Percentiles rank a stretch among this genome's conserved stretches.
Evolutionary conservation across 2,329 filamentous ascomycete genomes (phyloP).

Genomic region (Nannizzia gypsea): DNA sequence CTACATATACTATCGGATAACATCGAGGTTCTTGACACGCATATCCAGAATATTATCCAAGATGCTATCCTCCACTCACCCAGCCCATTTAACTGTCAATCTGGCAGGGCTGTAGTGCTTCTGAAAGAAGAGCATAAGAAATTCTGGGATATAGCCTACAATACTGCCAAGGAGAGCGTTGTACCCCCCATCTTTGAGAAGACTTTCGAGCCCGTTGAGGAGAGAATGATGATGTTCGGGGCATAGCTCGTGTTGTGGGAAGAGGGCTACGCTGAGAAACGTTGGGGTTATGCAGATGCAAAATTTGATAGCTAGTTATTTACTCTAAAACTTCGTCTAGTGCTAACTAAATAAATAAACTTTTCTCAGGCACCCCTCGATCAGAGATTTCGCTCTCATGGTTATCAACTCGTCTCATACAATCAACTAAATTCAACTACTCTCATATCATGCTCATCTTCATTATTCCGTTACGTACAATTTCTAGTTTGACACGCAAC

Average conservation of each 20-base stretch:
- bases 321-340: too few species aligned
- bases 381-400: too few species aligned
- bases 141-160: constrained; percentile 61
- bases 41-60: constrained; percentile 28
- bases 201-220: constrained; percentile 52
- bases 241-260: neutral
- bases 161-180: neutral
- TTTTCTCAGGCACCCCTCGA: too few species aligned
- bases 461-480: too few species aligned
- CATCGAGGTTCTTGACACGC: constrained; percentile 22
- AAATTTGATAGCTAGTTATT: too few species aligned
- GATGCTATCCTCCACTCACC: constrained; percentile 56
- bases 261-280: too few species aligned
- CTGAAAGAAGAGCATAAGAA: constrained; percentile 73
- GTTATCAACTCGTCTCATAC: too few species aligned
- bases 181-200: constrained; percentile 23
- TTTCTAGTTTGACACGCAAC: too few species aligned
- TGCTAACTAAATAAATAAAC: too few species aligned
- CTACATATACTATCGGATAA: neutral
- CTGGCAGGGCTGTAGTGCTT: constrained; percentile 64
- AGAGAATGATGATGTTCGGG: constrained; percentile 53
- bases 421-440: too few species aligned
- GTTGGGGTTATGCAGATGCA: too few species aligned
- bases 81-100: constrained; percentile 80
- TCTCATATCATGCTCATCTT: too few species aligned